Percentiles rank a stretch among this genome's conserved stretches.
phyloP scores from a whole-genome alignment of 352 stramenopile genomes.

The Phytopythium aichiense region DNA sequence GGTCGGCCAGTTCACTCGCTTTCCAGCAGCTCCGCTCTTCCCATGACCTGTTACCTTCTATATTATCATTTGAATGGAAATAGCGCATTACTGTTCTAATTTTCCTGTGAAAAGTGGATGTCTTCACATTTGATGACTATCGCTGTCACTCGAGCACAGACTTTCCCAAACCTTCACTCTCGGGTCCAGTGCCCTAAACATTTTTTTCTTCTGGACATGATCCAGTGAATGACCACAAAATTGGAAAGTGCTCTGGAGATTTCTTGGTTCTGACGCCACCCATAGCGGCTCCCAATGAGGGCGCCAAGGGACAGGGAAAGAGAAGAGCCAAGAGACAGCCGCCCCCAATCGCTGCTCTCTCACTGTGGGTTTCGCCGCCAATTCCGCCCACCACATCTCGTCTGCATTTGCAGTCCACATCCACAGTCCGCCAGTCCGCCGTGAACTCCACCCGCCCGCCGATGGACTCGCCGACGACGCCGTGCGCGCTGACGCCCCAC shows the following conservation, averaged over 20 bases:
- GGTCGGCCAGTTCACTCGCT: too few relatives aligned
- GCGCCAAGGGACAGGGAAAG: background rate
- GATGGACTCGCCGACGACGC: conserved; percentile 53
- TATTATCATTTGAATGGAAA: background rate
- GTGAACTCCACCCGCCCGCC: too few relatives aligned
- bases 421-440: background rate
- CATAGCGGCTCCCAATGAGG: too few relatives aligned
- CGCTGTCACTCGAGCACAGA: too few relatives aligned
- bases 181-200: background rate
- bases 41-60: too few relatives aligned
- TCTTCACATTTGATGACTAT: too few relatives aligned
- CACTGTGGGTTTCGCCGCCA: conserved; percentile 4
- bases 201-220: too few relatives aligned
- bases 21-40: too few relatives aligned
- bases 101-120: too few relatives aligned
- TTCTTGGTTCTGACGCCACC: too few relatives aligned
- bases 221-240: too few relatives aligned
- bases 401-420: background rate
- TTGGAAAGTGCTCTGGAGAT: too few relatives aligned
- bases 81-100: background rate
- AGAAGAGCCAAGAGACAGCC: conserved; percentile 4
- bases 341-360: background rate
- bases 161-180: background rate
- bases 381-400: background rate
- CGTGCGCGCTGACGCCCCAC: conserved; percentile 49